phyloP scores from a whole-genome alignment of 2,329 filamentous ascomycete genomes.

The Stagonosporopsis cucurbitacearum region DNA sequence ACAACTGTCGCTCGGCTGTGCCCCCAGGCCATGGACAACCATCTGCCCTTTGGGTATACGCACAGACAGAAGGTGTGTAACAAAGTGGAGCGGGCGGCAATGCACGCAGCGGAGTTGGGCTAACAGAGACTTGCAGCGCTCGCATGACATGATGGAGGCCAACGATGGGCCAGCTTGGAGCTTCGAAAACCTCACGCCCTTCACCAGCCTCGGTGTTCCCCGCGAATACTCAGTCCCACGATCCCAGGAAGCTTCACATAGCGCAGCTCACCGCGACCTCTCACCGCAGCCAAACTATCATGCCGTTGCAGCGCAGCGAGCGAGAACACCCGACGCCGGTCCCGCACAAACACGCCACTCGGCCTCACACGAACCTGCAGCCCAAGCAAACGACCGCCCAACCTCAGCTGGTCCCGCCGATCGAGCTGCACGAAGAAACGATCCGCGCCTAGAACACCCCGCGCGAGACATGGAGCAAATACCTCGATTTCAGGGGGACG shows the following conservation, averaged over 20 bases:
- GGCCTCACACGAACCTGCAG: background rate
- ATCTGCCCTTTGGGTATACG: constrained; percentile 40
- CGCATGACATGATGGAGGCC: constrained; percentile 44
- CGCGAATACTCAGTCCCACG: constrained; percentile 11
- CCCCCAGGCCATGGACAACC: constrained; percentile 39
- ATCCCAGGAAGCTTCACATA: constrained; percentile 14
- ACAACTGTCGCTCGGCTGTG: background rate
- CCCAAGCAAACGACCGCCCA: constrained; percentile 3
- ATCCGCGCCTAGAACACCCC: constrained; percentile 21
- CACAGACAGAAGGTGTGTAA: constrained; percentile 45
- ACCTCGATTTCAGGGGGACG: constrained; percentile 57
- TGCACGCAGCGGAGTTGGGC: constrained; percentile 19
- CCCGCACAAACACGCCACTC: constrained; percentile 2
- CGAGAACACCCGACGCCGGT: constrained; percentile 14
- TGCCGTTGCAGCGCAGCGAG: constrained; percentile 7
- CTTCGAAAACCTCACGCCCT: constrained; percentile 16
- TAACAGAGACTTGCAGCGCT: constrained; percentile 35
- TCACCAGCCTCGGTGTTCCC: constrained; percentile 15
- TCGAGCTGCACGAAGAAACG: constrained; percentile 27
- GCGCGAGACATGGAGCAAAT: constrained; percentile 32
- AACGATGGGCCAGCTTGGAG: constrained; percentile 39
- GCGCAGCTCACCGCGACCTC: constrained; percentile 9
- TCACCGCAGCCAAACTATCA: constrained; percentile 7
- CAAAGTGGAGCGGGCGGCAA: constrained; percentile 16
- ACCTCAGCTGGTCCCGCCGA: constrained; percentile 16